These are phyloP conservation scores for Pichia norvegensis DNA, from an alignment of 1,139 yeast genomes.

Conservation along the genomic window DNA sequence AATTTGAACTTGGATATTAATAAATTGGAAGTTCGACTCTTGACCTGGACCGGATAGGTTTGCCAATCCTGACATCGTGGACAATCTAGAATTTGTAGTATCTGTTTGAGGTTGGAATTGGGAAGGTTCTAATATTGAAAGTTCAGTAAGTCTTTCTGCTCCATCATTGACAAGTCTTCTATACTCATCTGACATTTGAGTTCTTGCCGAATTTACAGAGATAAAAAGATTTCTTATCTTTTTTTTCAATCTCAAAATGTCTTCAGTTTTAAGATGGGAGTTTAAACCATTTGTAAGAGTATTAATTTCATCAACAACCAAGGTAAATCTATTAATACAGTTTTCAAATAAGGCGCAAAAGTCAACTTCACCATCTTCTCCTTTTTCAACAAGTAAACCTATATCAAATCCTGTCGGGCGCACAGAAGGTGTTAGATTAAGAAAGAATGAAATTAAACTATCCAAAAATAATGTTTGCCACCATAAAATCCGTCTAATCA, in stretches of 20 bases:
- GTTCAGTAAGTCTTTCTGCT: constrained; percentile 8
- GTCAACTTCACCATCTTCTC: neutral
- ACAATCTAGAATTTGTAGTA: neutral
- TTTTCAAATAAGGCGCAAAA: constrained; percentile 32
- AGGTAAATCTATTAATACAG: constrained; percentile 44
- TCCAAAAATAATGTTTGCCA: constrained; percentile 60
- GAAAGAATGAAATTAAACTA: constrained; percentile 49
- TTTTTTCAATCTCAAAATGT: constrained; percentile 38
- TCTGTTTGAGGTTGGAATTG: neutral
- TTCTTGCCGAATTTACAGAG: constrained; percentile 39
- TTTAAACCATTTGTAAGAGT: constrained; percentile 28
- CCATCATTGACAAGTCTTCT: constrained; percentile 14
- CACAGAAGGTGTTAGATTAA: constrained; percentile 51
- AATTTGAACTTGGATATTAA: neutral
- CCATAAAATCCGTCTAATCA: constrained; percentile 51
- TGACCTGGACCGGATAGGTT: neutral
- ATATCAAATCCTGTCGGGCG: constrained; percentile 51
- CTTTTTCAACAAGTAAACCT: constrained; percentile 33
- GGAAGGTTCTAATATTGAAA: neutral
- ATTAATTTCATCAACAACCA: constrained; percentile 47
- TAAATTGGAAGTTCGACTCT: neutral
- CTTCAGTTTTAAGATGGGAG: constrained; percentile 29
- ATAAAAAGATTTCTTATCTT: constrained; percentile 45
- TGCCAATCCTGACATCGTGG: neutral
- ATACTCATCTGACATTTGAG: constrained; percentile 22